Evolutionary conservation across 768 basidiomycete species (phyloP).

Genomic region (Lepiota venenata): DNA sequence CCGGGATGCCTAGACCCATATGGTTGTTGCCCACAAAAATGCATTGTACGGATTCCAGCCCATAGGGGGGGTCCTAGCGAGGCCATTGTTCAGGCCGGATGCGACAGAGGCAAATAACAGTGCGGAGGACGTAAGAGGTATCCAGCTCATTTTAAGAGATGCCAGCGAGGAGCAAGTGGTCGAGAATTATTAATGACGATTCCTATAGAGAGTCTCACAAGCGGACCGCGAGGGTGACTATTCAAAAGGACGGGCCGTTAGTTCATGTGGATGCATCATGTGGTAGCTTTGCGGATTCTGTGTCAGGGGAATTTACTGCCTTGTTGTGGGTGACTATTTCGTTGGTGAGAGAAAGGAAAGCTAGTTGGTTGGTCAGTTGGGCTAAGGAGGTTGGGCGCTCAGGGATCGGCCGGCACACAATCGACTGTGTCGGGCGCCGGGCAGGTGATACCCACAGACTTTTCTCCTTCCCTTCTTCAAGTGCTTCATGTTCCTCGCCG

Average conservation of each 20-base stretch:
- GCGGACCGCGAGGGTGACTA: neutral
- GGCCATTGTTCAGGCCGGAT: constrained; percentile 32
- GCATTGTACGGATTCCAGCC: constrained; percentile 50
- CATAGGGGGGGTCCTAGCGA: constrained; percentile 42
- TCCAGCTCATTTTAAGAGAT: constrained; percentile 6
- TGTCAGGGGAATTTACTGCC: neutral
- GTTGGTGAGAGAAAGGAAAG: too few species aligned
- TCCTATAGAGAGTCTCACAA: neutral
- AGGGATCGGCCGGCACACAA: too few species aligned
- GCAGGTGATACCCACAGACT: too few species aligned
- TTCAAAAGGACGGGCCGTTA: neutral
- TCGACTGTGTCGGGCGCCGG: too few species aligned
- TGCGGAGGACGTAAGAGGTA: neutral
- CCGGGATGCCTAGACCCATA: neutral
- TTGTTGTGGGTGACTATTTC: too few species aligned
- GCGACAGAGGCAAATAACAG: constrained; percentile 11
- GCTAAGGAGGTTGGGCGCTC: too few species aligned
- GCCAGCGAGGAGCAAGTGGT: neutral
- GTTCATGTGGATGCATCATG: constrained; percentile 9
- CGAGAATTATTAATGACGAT: neutral
- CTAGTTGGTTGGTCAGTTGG: too few species aligned
- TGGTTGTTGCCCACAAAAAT: constrained; percentile 30
- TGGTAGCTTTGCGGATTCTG: neutral
- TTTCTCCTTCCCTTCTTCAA: too few species aligned
- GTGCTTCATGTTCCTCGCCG: too few species aligned